Conservation (phyloP, 176 grass and related monocot genomes). For the Hordeum vulgare region MorexV3_pseudomolecules_assembly NC_058519.1:158619769-158620268, state of each 20-base stretch:
- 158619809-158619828: not conserved
- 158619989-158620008: not conserved
- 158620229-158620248: too few species aligned
- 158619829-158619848: not conserved
- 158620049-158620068: not conserved
- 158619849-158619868: not conserved
- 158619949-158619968: too few species aligned
- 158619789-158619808: not conserved
- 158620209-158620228: too few species aligned
- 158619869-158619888: not conserved
- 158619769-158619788: not conserved
- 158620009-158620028: not conserved
- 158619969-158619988: too few species aligned
- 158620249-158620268: too few species aligned
- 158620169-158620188: too few species aligned
- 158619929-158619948: not conserved
- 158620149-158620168: too few species aligned
- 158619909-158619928: not conserved
- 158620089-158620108: too few species aligned
- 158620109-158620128: too few species aligned
- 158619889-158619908: not conserved
- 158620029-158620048: not conserved
- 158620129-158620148: too few species aligned
- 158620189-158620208: too few species aligned
- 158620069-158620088: not conserved